Evolutionary conservation across 2,329 filamentous ascomycete species (phyloP), one percentile per base, ranked within the genome.

Genomic region (Zymoseptoria pseudotritici): DNA sequence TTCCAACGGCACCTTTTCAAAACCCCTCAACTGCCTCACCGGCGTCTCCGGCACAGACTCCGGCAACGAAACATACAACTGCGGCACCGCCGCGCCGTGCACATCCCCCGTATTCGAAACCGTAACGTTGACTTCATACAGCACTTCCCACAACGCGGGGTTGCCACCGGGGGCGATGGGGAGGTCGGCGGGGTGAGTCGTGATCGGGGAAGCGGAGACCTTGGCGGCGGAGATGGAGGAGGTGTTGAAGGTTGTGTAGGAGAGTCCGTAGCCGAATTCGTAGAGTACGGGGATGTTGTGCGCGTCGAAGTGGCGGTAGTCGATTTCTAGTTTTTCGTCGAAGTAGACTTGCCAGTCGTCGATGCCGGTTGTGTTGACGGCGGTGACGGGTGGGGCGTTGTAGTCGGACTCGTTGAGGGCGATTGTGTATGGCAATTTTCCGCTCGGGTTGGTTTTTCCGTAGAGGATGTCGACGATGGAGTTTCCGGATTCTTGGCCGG

Each of bases 241-340:
- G 13, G 52, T 11, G 60, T 82, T 74, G 71, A 95, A 93, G 2
- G 82, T 90, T 0, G 89, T 90, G 80, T 94, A 95, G 5, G 85
- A 89, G 13, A 95, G 78, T 57, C 63, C 63, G 54, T 58, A 62
- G 1, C 63, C 63, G 21, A 63, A 65, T 90, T 92, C 57, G 52
- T 55, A 58, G 26, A 89, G 83, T 1, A 90, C 88, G 2, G 83
- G 82, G 58, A 84, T 80, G 65, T 83, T 78, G 57, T 80, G 72
- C 68, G 81, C 79, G 74, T 94, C 90, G 58, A 94, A 90, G 64
- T 85, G 79, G 50, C 87, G 83, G 76, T 91, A 90, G 75, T 94
- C 90, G 69, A 95, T 91, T 52, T 79, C 71, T 0, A 79, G 69
- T 0, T 79, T 79, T 62, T 83, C 80, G 2, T 68, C 74, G 63